Base-by-base conservation (phyloP, 2,329 filamentous ascomycete species). In the Trichoderma semiorbis region DNA sequence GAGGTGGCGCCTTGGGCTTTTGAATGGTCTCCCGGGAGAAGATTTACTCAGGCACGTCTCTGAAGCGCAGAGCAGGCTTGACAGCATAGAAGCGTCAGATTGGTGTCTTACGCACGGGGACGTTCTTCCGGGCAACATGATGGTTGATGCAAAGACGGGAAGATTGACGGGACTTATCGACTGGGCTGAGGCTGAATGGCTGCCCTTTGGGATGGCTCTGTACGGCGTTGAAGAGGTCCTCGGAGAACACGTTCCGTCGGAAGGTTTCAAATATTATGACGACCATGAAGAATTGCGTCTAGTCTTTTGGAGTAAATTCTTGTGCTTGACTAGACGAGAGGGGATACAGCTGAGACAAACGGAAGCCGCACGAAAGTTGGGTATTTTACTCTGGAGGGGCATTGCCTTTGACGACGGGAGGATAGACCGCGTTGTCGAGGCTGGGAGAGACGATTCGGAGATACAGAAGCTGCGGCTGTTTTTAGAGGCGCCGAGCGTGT, bases 71-170 rank as follows among this genome's bases (percentile, higher is more conserved):
- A 78, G 53, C 65, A 55, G 5, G 30, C 55, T 72, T 7, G 75
- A 74, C 3, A 64, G 75, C 3, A 81, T 87, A 28, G 80, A 84
- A 71, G 71, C 70, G 7, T 79, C 89, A 5, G 87, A 88, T 0
- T 86, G 88, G 80, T 84, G 86, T 5, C 77, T 91, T 12, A 90
- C 85, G 7, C 89, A 91, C 69, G 89, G 89, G 0, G 90, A 92
- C 75, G 79, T 91, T 6, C 79, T 89, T 0, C 82, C 87, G 0
- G 82, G 83, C 2, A 91, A 91, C 72, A 83, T 91, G 57, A 83
- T 91, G 76, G 81, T 90, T 0, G 79, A 84, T 67, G 75, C 79
- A 0, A 70, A 78, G 1, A 82, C 82, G 0, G 86, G 85, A 68
- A 69, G 75, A 3, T 76, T 91, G 8, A 81, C 76, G 0, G 90